Evolutionary conservation across 805 yeast species (phyloP), one percentile per base, ranked within the genome.

Genomic region (Starmerella khaoyaiensis): DNA sequence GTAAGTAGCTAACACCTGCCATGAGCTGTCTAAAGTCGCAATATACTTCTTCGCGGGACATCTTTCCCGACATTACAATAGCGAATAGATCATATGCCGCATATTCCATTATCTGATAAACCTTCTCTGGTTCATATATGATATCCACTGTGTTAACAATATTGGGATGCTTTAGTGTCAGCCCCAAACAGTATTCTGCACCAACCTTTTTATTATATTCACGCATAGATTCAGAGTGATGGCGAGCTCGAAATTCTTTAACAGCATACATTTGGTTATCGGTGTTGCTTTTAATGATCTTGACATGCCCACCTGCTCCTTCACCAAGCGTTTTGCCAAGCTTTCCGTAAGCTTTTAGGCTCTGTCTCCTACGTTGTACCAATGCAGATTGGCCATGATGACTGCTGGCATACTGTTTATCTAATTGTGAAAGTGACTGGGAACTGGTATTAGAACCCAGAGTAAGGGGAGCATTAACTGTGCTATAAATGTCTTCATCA

Each of bases 301-400:
- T 74, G 23, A 86, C 96, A 12, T 78, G 70, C 4, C 96, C 96
- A 34, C 96, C 96, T 2, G 95, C 95, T 37, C 96, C 96, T 16
- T 90, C 90, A 38, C 95, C 96, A 33, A 86, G 65, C 41, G 72
- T 79, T 44, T 83, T 87, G 36, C 94, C 94, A 37, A 79, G 75
- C 55, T 76, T 79, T 35, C 78, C 72, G 57, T 83, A 84, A 48
- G 84, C 64, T 52, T 78, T 82, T 20, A 42, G 35, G 21, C 37
- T 37, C 25, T 33, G 32, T 25, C 25, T 23, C 35, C 22, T 31
- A 12, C 17, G 15, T 10, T 21, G 21, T 15, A 23, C 28, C 27
- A 31, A 28, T 5, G 27, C 15, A 28, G 21, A 36, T 23, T 33
- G 37, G 10, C 23, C 33, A 14, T 32, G 21, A 27, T 38, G 30